Evolutionary conservation across 1,284 basidiomycete species (phyloP).

Genomic region (Fomitopsis betulina): DNA sequence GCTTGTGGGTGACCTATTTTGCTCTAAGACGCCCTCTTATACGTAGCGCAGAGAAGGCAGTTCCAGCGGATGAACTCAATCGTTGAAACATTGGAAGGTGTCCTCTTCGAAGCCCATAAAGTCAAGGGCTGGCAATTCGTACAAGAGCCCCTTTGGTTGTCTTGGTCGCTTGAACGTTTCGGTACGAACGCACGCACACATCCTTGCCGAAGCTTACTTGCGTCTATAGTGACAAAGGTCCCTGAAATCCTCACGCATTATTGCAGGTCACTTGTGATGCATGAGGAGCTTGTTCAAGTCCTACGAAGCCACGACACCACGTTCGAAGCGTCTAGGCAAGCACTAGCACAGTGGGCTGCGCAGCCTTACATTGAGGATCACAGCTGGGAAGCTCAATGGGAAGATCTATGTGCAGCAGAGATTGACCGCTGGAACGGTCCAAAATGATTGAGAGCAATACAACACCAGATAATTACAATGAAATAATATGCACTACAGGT

Average conservation of each 20-base stretch:
- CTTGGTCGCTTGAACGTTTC: slow-evolving; percentile 76
- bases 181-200: slow-evolving; percentile 36
- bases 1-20: slow-evolving; percentile 42
- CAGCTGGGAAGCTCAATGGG: slow-evolving; percentile 69
- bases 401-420: slow-evolving; percentile 69
- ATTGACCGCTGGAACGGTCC: slow-evolving; percentile 62
- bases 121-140: slow-evolving; percentile 67
- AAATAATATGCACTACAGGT: slow-evolving; percentile 33
- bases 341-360: slow-evolving; percentile 58
- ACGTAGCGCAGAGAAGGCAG: slow-evolving; percentile 51
- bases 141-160: slow-evolving; percentile 70
- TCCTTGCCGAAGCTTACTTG: not conserved
- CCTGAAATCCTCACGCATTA: slow-evolving; percentile 58
- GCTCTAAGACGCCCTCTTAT: not conserved
- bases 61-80: slow-evolving; percentile 57
- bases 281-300: slow-evolving; percentile 50
- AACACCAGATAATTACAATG: slow-evolving; percentile 13
- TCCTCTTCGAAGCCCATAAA: slow-evolving; percentile 64
- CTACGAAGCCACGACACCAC: slow-evolving; percentile 60
- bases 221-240: slow-evolving; percentile 47
- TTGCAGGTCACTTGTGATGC: slow-evolving; percentile 58
- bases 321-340: slow-evolving; percentile 62
- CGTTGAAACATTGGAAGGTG: slow-evolving; percentile 57
- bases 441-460: slow-evolving; percentile 14
- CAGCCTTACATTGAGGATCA: slow-evolving; percentile 61